phyloP scores from a whole-genome alignment of 2,329 filamentous ascomycete species.

The Nannizzia gypsea region DNA sequence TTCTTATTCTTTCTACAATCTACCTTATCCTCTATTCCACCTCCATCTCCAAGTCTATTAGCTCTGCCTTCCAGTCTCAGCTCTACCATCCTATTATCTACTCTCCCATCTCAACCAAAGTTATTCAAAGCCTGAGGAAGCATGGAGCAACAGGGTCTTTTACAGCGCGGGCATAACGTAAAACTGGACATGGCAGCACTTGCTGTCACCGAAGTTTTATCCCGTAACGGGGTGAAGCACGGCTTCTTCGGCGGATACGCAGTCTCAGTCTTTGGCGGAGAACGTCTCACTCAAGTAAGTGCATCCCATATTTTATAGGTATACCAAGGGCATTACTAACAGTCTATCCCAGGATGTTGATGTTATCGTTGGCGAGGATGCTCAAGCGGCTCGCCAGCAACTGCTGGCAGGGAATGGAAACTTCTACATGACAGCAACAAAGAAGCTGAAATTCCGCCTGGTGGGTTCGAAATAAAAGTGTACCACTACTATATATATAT shows the following conservation, averaged over 20 bases:
- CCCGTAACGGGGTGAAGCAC: not conserved
- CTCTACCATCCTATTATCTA: no score
- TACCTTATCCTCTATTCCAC: not conserved
- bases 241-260: conserved; percentile 13
- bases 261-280: conserved; percentile 8
- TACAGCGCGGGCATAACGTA: not conserved
- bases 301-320: not conserved
- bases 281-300: conserved; percentile 9
- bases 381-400: not conserved
- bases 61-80: no score
- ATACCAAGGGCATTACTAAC: not conserved
- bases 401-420: conserved; percentile 3
- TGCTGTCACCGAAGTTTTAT: not conserved
- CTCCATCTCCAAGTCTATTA: not conserved
- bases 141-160: not conserved
- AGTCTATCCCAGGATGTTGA: conserved; percentile 10
- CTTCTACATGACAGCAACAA: conserved; percentile 2
- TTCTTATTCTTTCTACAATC: not conserved
- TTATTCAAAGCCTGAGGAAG: no score
- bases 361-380: conserved; percentile 7
- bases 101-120: no score
- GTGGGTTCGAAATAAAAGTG: not conserved
- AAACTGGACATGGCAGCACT: not conserved
- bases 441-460: conserved; percentile 8
- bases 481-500: not conserved